Evolutionary conservation across 2,329 filamentous ascomycete species (phyloP).

Genomic region (Venturia oleaginea): DNA sequence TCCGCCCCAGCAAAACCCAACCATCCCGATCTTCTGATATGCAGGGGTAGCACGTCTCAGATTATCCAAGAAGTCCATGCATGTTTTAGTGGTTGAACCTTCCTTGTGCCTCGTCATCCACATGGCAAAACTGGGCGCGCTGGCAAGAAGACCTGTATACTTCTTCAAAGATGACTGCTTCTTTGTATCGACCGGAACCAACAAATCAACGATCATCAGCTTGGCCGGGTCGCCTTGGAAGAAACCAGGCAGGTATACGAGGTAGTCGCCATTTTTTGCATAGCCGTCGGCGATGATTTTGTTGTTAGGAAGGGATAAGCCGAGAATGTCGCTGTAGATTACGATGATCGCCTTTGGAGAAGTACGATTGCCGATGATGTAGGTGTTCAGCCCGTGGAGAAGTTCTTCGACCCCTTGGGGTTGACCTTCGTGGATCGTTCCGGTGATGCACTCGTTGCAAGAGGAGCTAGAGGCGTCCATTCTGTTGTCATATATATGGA

Average conservation of each 20-base stretch:
- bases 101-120: conserved; percentile 28
- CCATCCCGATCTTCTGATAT: conserved; percentile 27
- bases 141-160: conserved; percentile 32
- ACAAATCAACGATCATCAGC: conserved; percentile 27
- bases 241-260: conserved; percentile 27
- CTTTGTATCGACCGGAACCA: conserved; percentile 28
- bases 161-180: conserved; percentile 28
- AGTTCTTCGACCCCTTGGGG: conserved; percentile 30
- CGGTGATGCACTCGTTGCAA: not conserved
- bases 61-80: conserved; percentile 26
- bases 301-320: conserved; percentile 24
- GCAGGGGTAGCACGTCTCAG: conserved; percentile 24
- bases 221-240: conserved; percentile 25
- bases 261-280: conserved; percentile 23
- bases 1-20: conserved; percentile 32
- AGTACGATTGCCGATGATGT: conserved; percentile 28
- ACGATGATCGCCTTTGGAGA: conserved; percentile 24
- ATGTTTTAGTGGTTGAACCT: conserved; percentile 24
- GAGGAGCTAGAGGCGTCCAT: not conserved
- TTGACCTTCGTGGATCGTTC: conserved; percentile 23
- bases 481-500: not conserved
- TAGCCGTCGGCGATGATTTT: conserved; percentile 26
- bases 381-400: conserved; percentile 30
- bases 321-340: conserved; percentile 26
- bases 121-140: conserved; percentile 23